Conservation (phyloP, 1,139 yeast species). For the Wickerhamomyces sp. region DNA sequence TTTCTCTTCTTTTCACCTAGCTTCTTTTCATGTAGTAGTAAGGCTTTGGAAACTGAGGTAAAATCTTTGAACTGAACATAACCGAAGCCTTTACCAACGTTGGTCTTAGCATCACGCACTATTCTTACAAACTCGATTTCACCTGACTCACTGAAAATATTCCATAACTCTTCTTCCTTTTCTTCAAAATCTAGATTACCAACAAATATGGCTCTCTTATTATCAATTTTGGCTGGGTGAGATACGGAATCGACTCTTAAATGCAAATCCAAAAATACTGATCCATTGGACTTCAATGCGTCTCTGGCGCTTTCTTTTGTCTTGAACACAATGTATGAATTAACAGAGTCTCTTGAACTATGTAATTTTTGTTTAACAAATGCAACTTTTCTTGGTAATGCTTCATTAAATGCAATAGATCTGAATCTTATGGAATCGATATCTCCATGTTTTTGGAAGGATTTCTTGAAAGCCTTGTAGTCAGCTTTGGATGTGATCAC, state of each 20-base stretch:
- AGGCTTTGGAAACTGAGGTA: constrained; percentile 75
- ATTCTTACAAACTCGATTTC: constrained; percentile 85
- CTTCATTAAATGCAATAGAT: constrained; percentile 85
- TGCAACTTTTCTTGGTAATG: constrained; percentile 89
- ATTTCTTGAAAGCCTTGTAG: constrained; percentile 60
- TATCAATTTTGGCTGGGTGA: constrained; percentile 85
- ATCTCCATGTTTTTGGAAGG: constrained; percentile 54
- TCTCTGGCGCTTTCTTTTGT: constrained; percentile 48
- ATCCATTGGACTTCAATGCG: constrained; percentile 56
- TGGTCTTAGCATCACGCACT: constrained; percentile 88
- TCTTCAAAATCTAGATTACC: constrained; percentile 95
- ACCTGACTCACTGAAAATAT: constrained; percentile 66
- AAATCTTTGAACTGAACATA: constrained; percentile 88
- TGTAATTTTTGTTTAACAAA: constrained; percentile 79
- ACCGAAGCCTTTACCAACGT: constrained; percentile 96
- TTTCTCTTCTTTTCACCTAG: constrained; percentile 48
- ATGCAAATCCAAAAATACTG: constrained; percentile 66
- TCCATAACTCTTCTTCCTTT: constrained; percentile 85
- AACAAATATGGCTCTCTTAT: constrained; percentile 80
- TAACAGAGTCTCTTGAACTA: constrained; percentile 70
- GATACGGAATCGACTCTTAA: constrained; percentile 88
- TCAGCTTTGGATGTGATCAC: constrained; percentile 62
- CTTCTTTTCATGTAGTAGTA: constrained; percentile 67
- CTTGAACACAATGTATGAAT: constrained; percentile 81
- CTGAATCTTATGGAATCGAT: constrained; percentile 81